Evolutionary conservation across 768 basidiomycete genomes (phyloP), one percentile per base, ranked within the genome.

Genomic region (Hydnomerulius pinastri): DNA sequence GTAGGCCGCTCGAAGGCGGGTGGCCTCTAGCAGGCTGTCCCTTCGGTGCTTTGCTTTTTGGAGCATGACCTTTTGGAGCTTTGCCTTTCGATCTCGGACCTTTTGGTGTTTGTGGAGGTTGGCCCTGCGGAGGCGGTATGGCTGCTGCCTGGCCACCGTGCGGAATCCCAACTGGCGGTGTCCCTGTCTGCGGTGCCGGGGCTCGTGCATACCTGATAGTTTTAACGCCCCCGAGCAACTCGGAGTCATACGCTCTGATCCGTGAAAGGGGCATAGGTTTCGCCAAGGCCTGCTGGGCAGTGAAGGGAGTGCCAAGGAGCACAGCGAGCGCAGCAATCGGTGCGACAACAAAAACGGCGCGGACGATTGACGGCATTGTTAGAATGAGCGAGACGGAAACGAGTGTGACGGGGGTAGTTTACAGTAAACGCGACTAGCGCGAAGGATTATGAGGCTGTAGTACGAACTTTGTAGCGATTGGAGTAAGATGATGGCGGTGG

Each of bases 261-360:
- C 20, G 30, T 20, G 43, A 32, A 13, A 49, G 15, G 32, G 24
- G 21, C 29, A 49, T 46, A 21, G 44, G 48, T 29, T 49, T 56
- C 6, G 70, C 72, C 29, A 65, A 39, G 18, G 57, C 60, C 10
- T 50, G 37, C 5, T 55, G 49, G 17, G 62, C 48, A 4, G 53
- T 30, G n/a, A 59, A 25, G n/a, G 53, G 44, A 13, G 57, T 38
- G 44, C 70, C 66, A 53, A 70, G 54, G 48, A 74, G 60, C 38
- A 70, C 61, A 41, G 70, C 62, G 55, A 81, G 66, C 50, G 63
- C 67, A 52, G 73, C 57, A 40, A 73, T 69, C 59, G 76, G 68
- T 42, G 77, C 59, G 48, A 70, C 71, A 60, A 77, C 50, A 53
- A 73, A 62, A 52, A 76, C 48, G 56, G 70, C 64, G 54, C 70